Evolutionary conservation across 495 filamentous ascomycete species (phyloP), one percentile per base, ranked within the genome.

Genomic region (Evansstolkia leycettana): DNA sequence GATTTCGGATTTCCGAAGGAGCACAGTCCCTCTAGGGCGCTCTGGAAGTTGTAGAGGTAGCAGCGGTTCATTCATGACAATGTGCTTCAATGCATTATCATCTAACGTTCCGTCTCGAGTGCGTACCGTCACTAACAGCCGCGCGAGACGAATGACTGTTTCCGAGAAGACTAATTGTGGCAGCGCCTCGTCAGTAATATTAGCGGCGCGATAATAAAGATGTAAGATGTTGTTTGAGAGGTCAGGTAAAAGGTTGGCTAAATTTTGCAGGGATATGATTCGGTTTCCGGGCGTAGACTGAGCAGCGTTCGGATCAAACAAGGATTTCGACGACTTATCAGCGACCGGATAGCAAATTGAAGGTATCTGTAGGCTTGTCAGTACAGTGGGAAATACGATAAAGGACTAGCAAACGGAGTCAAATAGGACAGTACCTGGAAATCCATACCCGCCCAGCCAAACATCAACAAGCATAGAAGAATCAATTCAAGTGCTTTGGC

Each of bases 401-500:
- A 33, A 38, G 5, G 34, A 18, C 28, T n/a, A 37, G 14, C 4
- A 33, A 7, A 13, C 37, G 9, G 20, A 23, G 20, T 23, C 20
- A 9, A 33, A 25, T 12, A 13, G 24, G 41, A 46, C 62, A n/a
- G 42, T 55, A 94, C 79, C 56, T 83, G 76, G 55, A 95, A 98
- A 52, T 93, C 83, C 51, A 87, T 67, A 10, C 80, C 82, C 31
- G 78, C 70, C 81, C 86, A 92, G 34, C 78, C 82, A 32, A 92
- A 73, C 61, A 96, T 75, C 18, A 96, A 45, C 40, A 95, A 68
- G 51, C 77, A 80, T 31, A 94, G 71, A 10, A 87, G 59, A 42
- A 90, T 81, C 7, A 84, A 78, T 48, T 96, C 90, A 19, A 96
- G 69, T 2, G 83, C 87, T 59, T 96, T 99, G 9, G 81, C 90